Base-by-base conservation (phyloP, 352 stramenopile species). In the Elongisporangium prolatum region DNA sequence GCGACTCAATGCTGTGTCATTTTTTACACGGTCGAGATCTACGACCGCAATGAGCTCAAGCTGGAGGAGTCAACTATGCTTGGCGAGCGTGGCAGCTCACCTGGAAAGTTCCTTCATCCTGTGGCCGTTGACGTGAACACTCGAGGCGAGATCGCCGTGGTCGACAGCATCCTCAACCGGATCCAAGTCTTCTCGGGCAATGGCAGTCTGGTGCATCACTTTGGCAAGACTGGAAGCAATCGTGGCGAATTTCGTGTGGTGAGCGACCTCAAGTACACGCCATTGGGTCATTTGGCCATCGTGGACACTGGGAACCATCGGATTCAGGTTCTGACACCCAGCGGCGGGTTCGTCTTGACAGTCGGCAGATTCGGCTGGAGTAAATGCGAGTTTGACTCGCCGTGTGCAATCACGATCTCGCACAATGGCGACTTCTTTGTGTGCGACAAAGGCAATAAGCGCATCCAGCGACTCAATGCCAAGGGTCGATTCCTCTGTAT, bases 181-280 rank as follows among this genome's bases (percentile, higher is more conserved):
- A 65, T 88, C n/a, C 67, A 82, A 50, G 63, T 86, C 20, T 90
- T 88, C 58, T 77, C 73, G 5, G 71, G 77, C 4, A 75, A 61
- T 51, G 76, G 79, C 14, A 67, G 71, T 11, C 60, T 85, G 16
- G 59, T 76, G 37, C 65, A 73, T 50, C 67, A 70, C 13, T 84
- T 90, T 59, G 80, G 80, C 16, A 74, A 73, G 22, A 52, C 64
- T 0, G 80, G 80, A 8, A 63, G 59, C 0, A 63, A 53, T 20
- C 66, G 69, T 9, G 72, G 75, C n/a, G 73, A 90, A 22, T 88
- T 87, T 59, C 63, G 71, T 11, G 58, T 63, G 2, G 49, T 90
- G 11, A 55, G 64, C 14, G 80, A 84, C 50, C 37, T 90, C 25
- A 78, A 76, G 37, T 90, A 82, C 54, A 82, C 71, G 8, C 54